Conservation (phyloP, 176 grass and related monocot species). For the Phragmites australis region DNA sequence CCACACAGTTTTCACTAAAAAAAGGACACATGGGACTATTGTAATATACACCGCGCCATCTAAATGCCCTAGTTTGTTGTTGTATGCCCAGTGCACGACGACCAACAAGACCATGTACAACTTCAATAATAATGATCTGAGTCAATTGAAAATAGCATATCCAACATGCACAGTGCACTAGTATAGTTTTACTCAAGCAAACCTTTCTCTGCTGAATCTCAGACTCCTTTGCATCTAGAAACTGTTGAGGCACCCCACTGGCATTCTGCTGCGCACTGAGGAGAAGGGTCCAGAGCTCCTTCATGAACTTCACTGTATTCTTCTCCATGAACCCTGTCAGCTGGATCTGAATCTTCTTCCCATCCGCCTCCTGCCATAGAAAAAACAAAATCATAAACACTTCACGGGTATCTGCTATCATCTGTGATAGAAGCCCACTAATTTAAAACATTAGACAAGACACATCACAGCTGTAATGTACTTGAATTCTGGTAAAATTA, state of each 20-base stretch:
- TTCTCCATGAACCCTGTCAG: slow-evolving; percentile 99
- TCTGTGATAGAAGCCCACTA: background rate
- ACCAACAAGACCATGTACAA: background rate
- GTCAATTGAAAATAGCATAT: slow-evolving; percentile 16
- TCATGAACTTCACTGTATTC: slow-evolving; percentile 96
- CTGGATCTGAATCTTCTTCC: slow-evolving; percentile 96
- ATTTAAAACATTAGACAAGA: background rate
- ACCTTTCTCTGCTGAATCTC: slow-evolving; percentile 87
- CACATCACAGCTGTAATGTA: background rate
- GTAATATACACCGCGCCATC: background rate
- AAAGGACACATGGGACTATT: background rate
- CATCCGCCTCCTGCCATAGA: slow-evolving; percentile 61
- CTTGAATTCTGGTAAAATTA: background rate
- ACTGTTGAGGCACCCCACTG: slow-evolving; percentile 96
- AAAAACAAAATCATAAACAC: background rate
- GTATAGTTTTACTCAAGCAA: slow-evolving; percentile 12
- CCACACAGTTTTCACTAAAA: background rate
- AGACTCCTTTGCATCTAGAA: slow-evolving; percentile 90
- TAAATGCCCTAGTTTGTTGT: background rate
- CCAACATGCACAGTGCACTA: background rate
- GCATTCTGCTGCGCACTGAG: slow-evolving; percentile 86
- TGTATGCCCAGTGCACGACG: background rate
- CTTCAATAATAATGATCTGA: background rate
- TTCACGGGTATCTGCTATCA: background rate
- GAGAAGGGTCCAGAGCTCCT: slow-evolving; percentile 85